These are phyloP conservation scores for Epichloe coenophiala DNA, from an alignment of 2,329 filamentous ascomycete species.

Conservation along the genomic window DNA sequence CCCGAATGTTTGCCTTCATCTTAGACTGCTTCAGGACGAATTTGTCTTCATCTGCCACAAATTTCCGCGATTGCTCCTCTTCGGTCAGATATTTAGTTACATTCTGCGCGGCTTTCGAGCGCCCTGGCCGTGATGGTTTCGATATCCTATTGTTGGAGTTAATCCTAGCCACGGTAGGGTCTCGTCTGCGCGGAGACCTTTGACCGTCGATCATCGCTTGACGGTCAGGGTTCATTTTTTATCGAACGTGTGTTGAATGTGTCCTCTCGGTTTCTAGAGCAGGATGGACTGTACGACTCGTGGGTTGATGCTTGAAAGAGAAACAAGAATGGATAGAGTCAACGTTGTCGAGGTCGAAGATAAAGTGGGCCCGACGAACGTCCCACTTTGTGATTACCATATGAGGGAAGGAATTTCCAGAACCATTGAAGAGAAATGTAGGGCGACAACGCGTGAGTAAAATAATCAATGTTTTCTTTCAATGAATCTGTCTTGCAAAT, in stretches of 20 bases:
- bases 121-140: conserved; percentile 29
- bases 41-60: conserved; percentile 87
- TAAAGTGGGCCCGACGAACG: background rate
- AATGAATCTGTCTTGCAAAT: too few species aligned
- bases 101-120: conserved; percentile 15
- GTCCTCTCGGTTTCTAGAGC: background rate
- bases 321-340: background rate
- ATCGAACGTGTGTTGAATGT: background rate
- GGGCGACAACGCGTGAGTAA: too few species aligned
- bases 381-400: background rate
- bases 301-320: too few species aligned
- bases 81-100: conserved; percentile 45
- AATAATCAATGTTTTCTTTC: too few species aligned
- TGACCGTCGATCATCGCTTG: conserved; percentile 39
- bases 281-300: background rate
- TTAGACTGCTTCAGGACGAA: conserved; percentile 96
- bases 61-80: conserved; percentile 66
- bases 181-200: conserved; percentile 29
- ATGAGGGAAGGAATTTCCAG: too few species aligned
- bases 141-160: conserved; percentile 43
- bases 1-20: conserved; percentile 92
- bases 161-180: conserved; percentile 41
- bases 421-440: too few species aligned
- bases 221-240: conserved; percentile 39
- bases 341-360: background rate